Evolutionary conservation across 2,329 filamentous ascomycete genomes (phyloP).

Genomic region (Aspergillus floridensis): DNA sequence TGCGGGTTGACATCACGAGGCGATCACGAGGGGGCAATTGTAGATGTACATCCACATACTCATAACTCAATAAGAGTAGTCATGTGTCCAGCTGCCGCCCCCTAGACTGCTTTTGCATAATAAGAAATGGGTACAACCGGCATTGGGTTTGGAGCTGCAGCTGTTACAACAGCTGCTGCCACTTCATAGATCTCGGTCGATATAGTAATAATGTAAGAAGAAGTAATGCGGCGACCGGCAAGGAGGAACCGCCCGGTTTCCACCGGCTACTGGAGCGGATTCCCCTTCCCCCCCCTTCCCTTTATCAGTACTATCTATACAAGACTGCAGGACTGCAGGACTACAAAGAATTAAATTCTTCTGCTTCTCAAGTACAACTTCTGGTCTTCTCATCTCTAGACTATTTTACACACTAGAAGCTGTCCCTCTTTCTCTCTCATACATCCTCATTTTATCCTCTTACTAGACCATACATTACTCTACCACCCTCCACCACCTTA

Average conservation of each 20-base stretch:
- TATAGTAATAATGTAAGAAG: too few species aligned
- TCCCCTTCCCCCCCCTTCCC: neutral
- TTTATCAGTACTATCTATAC: neutral
- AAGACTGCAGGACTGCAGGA: neutral
- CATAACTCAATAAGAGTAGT: neutral
- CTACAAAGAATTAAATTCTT: neutral
- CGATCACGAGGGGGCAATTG: neutral
- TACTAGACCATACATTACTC: conserved; percentile 1
- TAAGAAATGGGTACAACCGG: neutral
- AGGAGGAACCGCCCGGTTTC: conserved; percentile 17
- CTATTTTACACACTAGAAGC: neutral
- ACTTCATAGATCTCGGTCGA: too few species aligned
- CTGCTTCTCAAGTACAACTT: neutral
- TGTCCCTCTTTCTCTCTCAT: neutral
- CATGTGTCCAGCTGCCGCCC: neutral
- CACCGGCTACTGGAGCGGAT: conserved; percentile 18
- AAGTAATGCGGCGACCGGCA: neutral
- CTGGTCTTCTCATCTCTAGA: neutral
- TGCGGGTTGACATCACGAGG: neutral
- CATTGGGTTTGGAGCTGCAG: too few species aligned
- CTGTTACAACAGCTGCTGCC: too few species aligned
- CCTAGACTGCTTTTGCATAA: neutral
- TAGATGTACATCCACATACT: too few species aligned
- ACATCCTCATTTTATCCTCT: neutral
- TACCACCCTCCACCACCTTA: neutral